A percentile compares a stretch with the other conserved stretches of the same genome.
Conservation (phyloP, 179 eudicot genomes). For the Vitellaria paradoxa region DNA sequence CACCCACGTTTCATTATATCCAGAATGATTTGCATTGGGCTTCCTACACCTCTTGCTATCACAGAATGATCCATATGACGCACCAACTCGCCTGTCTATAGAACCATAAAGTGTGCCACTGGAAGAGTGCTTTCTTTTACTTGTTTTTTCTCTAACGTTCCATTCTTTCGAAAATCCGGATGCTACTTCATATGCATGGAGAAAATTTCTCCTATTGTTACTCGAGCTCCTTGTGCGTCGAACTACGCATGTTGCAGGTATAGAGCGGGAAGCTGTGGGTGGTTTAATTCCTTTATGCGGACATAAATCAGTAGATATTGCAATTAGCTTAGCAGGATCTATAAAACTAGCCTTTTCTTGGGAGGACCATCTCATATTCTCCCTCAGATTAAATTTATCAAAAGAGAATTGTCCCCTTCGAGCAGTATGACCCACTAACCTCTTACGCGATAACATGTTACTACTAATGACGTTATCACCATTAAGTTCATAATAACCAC, state of each 20-base stretch:
- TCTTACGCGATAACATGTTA: conserved; percentile 32
- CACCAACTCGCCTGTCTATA: conserved; percentile 22
- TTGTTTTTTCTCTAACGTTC: conserved; percentile 21
- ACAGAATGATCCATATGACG: conserved; percentile 19
- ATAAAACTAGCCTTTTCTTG: conserved; percentile 22
- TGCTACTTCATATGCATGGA: conserved; percentile 38
- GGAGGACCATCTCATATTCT: conserved; percentile 20
- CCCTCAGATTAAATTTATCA: conserved; percentile 43
- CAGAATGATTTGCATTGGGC: conserved; percentile 23
- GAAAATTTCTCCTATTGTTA: conserved; percentile 57
- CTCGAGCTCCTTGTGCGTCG: conserved; percentile 42
- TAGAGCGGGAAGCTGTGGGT: conserved; percentile 22
- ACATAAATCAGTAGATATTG: conserved; percentile 23
- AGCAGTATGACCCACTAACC: conserved; percentile 37
- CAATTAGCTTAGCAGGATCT: conserved; percentile 22
- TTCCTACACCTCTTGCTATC: conserved; percentile 42
- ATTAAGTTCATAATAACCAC: conserved; percentile 85
- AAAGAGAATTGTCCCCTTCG: conserved; percentile 58
- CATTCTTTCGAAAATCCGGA: conserved; percentile 24
- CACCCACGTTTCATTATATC: conserved; percentile 65
- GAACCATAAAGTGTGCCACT: conserved; percentile 7
- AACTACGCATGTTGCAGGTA: conserved; percentile 27
- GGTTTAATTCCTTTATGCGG: conserved; percentile 17
- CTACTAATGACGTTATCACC: conserved; percentile 31
- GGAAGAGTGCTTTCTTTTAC: conserved; percentile 48